phyloP scores from a whole-genome alignment of 169 alveolate species.

The Eimeria tenella region DNA sequence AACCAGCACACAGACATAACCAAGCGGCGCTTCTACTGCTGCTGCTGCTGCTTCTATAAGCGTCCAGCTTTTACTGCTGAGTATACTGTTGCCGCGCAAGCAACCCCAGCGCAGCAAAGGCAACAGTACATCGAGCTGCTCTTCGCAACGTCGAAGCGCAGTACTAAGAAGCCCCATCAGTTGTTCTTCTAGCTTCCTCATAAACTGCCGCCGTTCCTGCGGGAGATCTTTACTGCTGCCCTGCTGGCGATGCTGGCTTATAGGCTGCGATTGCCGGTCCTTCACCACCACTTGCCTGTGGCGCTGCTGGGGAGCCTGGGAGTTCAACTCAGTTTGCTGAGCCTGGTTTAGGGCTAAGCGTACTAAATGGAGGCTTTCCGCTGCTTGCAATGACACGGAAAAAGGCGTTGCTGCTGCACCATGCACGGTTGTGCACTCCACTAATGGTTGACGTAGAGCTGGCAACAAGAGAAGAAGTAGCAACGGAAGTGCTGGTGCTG shows the following conservation, averaged over 20 bases:
- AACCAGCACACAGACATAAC: slow-evolving; percentile 62
- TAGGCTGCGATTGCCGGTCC: neutral
- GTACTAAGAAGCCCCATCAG: slow-evolving; percentile 49
- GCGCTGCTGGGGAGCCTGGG: slow-evolving; percentile 1
- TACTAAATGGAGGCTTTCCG: slow-evolving; percentile 33
- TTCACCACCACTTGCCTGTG: too few species aligned
- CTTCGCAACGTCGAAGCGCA: slow-evolving; percentile 9
- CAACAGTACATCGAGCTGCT: slow-evolving; percentile 6
- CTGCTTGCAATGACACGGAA: slow-evolving; percentile 48
- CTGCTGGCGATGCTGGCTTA: slow-evolving; percentile 21
- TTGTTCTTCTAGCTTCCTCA: slow-evolving; percentile 19
- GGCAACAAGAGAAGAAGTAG: slow-evolving; percentile 44
- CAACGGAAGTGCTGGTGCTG: slow-evolving; percentile 30
- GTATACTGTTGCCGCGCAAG: neutral
- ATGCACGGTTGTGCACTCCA: neutral
- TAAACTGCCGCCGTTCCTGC: slow-evolving; percentile 44
- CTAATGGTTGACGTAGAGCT: slow-evolving; percentile 1
- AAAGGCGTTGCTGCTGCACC: slow-evolving; percentile 60
- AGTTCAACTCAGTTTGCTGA: neutral
- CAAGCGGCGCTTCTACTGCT: slow-evolving; percentile 61
- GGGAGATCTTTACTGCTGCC: neutral
- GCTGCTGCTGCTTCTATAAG: slow-evolving; percentile 56
- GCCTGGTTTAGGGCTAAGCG: slow-evolving; percentile 23
- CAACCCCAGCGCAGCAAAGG: slow-evolving; percentile 15
- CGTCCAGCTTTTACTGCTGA: slow-evolving; percentile 13